Conservation (phyloP, 257 asterid species). For the Phtheirospermum japonicum region DNA sequence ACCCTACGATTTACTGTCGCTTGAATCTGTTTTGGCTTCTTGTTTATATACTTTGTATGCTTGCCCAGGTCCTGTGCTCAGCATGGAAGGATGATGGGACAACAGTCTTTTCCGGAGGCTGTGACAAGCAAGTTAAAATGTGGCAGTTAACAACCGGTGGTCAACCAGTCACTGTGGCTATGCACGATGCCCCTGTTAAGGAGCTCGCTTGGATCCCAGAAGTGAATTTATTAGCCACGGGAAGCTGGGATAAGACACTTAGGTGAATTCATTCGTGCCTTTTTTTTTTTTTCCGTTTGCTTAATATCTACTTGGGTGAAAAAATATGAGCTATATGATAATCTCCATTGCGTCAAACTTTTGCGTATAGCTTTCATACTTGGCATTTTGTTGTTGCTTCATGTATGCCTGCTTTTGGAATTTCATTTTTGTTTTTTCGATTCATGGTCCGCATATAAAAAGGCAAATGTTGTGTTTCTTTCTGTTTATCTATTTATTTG, state of each 20-base stretch:
- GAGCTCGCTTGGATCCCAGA: conserved; percentile 86
- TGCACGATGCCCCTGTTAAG: conserved; percentile 79
- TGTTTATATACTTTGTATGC: conserved; percentile 14
- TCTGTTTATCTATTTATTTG: not conserved
- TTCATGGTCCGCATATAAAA: not conserved
- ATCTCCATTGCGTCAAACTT: not conserved
- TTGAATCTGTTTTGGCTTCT: not conserved
- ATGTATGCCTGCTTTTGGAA: not conserved
- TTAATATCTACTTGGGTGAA: not conserved
- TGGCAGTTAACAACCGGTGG: conserved; percentile 71
- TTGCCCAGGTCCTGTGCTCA: conserved; percentile 69
- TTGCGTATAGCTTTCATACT: not conserved
- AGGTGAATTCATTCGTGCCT: conserved; percentile 38
- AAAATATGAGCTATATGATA: not conserved
- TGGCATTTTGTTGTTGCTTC: not conserved
- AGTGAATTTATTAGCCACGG: conserved; percentile 67
- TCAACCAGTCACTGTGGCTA: conserved; percentile 69
- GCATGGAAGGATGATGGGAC: conserved; percentile 89
- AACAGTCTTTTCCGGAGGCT: conserved; percentile 84
- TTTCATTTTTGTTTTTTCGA: no score
- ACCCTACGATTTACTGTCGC: not conserved
- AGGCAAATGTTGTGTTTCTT: not conserved
- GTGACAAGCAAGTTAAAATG: conserved; percentile 90
- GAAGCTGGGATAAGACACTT: conserved; percentile 83
- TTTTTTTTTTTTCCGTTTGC: not conserved